Conservation (phyloP, 108 stramenopile genomes). For the Nitzschia sp. region DNA sequence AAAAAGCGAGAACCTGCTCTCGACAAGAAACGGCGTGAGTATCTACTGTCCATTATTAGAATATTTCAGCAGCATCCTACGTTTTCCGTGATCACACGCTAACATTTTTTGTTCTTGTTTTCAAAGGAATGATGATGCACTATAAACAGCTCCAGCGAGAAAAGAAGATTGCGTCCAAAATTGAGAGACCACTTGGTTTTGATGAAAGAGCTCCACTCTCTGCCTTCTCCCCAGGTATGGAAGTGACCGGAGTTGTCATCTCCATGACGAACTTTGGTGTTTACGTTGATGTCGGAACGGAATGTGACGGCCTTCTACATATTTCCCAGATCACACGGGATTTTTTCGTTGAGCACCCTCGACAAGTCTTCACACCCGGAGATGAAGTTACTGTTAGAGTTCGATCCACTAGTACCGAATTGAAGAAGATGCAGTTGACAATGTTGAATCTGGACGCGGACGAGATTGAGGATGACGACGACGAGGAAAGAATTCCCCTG, state of each 20-base stretch:
- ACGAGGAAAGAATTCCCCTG: constrained; percentile 62
- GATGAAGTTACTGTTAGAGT: constrained; percentile 73
- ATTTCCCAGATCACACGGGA: constrained; percentile 76
- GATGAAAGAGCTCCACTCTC: constrained; percentile 51
- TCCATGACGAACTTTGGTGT: constrained; percentile 87
- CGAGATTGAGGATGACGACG: constrained; percentile 55
- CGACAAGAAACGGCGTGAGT: constrained; percentile 75
- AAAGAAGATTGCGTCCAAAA: constrained; percentile 49
- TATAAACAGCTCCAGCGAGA: constrained; percentile 57
- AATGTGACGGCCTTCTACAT: constrained; percentile 88
- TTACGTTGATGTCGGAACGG: constrained; percentile 87
- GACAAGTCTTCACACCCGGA: constrained; percentile 68
- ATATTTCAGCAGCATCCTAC: not conserved
- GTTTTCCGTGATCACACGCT: not conserved
- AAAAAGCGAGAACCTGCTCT: constrained; percentile 68
- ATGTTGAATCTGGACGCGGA: constrained; percentile 55
- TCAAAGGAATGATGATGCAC: constrained; percentile 49
- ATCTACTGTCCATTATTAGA: too few species aligned
- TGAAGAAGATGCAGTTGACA: constrained; percentile 81
- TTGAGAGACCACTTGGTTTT: constrained; percentile 56
- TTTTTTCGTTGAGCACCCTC: constrained; percentile 80
- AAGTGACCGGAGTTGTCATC: constrained; percentile 67
- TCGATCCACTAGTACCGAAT: constrained; percentile 48
- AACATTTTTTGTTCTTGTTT: constrained; percentile 1
- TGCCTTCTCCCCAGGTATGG: constrained; percentile 50